Conservation (phyloP, 176 grass and related monocot species). For the Ensete glaucum region DNA sequence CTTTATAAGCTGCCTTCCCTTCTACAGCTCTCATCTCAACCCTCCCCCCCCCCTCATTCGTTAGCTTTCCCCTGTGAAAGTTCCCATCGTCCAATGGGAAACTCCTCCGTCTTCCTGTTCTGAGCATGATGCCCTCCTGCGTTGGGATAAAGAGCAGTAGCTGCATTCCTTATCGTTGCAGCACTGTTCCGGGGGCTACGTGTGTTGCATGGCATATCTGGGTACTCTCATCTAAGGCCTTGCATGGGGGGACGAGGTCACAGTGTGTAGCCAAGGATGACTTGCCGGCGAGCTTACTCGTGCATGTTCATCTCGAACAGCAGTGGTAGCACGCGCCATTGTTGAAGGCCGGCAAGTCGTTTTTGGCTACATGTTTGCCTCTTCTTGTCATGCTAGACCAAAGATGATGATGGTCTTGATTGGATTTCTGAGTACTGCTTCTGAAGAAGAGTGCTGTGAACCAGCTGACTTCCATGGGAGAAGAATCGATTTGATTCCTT, state of each 20-base stretch:
- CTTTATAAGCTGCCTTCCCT: background rate
- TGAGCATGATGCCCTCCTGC: background rate
- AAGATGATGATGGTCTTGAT: constrained; percentile 22
- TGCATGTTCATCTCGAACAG: background rate
- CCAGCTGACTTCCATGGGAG: no score
- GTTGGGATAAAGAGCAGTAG: constrained; percentile 6
- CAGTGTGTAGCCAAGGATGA: constrained; percentile 88
- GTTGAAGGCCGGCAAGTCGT: constrained; percentile 31
- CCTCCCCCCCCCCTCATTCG: background rate
- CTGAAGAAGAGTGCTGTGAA: no score
- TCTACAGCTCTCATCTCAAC: background rate
- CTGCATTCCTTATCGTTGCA: background rate
- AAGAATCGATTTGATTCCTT: no score
- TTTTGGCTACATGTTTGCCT: constrained; percentile 57
- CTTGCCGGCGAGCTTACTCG: constrained; percentile 31
- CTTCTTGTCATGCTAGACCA: constrained; percentile 53
- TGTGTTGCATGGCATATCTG: constrained; percentile 15
- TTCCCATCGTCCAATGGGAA: background rate
- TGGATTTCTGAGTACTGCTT: no score
- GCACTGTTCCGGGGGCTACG: constrained; percentile 2
- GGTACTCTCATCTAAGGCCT: constrained; percentile 37
- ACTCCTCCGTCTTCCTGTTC: background rate
- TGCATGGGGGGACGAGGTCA: constrained; percentile 64
- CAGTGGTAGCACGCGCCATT: no score
- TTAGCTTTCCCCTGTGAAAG: background rate